Evolutionary conservation across 495 filamentous ascomycete genomes (phyloP).

Genomic region (Hyaloscypha hepaticicola): DNA sequence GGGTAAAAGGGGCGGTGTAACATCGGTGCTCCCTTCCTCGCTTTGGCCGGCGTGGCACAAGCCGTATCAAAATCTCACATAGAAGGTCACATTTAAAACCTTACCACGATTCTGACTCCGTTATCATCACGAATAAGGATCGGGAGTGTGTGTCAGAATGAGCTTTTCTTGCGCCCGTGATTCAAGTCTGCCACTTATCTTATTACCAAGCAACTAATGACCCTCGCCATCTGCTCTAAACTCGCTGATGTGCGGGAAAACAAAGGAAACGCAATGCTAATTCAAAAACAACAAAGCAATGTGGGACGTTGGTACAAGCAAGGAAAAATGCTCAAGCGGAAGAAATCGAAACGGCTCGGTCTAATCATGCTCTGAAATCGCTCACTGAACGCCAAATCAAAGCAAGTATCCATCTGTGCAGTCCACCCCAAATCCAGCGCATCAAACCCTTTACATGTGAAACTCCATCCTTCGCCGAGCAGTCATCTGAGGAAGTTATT

Average conservation of each 20-base stretch:
- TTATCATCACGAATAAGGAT: not conserved
- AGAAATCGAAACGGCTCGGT: not conserved
- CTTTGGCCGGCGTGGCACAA: not conserved
- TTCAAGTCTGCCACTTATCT: not conserved
- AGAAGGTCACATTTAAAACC: not conserved
- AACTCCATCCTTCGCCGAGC: not conserved
- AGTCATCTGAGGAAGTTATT: not conserved
- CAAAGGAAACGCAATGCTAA: conserved; percentile 14
- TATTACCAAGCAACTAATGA: not conserved
- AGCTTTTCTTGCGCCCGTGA: not conserved
- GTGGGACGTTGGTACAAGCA: not conserved
- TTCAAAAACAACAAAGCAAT: not conserved
- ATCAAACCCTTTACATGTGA: conserved; percentile 2
- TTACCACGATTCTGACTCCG: not conserved
- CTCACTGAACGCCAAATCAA: conserved; percentile 2
- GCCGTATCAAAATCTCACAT: not conserved
- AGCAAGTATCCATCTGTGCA: not conserved
- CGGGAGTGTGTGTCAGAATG: no score
- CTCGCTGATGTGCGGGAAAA: not conserved
- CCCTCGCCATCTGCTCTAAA: not conserved
- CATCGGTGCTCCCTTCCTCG: not conserved
- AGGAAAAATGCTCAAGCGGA: not conserved
- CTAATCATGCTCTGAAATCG: conserved; percentile 6
- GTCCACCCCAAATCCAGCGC: not conserved
- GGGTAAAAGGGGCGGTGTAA: not conserved